Base-by-base conservation (phyloP, 2,329 filamentous ascomycete genomes). In the Aspergillus chevalieri region DNA sequence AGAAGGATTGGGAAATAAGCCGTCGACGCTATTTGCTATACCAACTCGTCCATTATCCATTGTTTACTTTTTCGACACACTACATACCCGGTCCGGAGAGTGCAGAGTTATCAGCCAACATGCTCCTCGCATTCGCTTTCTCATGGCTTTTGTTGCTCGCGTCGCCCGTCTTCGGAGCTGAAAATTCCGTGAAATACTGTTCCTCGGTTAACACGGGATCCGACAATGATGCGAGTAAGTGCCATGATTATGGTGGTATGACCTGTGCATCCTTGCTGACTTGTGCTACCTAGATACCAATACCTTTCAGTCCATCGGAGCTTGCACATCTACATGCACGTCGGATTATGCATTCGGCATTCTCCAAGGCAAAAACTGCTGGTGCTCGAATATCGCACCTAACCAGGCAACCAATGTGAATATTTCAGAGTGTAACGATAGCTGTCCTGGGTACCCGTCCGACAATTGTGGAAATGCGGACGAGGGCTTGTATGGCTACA, bases 301-400 rank as follows among this genome's bases (percentile, higher is more conserved):
- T 52, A 64, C 58, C 22, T 77, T 64, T 52, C 73, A 76, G 54
- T 77, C 74, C 7, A 74, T 74, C 52, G 75, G 75, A 49, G 59
- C 60, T 4, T 78, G 75, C 53, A 44, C 61, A 39, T 46, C 52
- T 1, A 66, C 64, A 30, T 78, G 75, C 57, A 57, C 58, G 36
- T 57, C 56, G 19, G 59, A 65, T 28, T 77, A 74, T 55, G 74
- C 73, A 3, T 73, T 75, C 50, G 74, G 68, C 12, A 64, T 78
- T 34, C 49, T 77, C 8, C 72, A 74, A 55, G 70, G 63, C n/a
- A 66, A 71, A 47, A 60, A 63, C 15, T 78, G 75, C 58, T 78
- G 75, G 74, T 78, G 75, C 57, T 73, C 74, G 7, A 71, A 77
- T 51, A 70, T 74, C 46, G 64, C 62, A 10, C 75, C 75, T 2